phyloP scores from a whole-genome alignment of 805 yeast species.

The Osmozyma mogii region DNA sequence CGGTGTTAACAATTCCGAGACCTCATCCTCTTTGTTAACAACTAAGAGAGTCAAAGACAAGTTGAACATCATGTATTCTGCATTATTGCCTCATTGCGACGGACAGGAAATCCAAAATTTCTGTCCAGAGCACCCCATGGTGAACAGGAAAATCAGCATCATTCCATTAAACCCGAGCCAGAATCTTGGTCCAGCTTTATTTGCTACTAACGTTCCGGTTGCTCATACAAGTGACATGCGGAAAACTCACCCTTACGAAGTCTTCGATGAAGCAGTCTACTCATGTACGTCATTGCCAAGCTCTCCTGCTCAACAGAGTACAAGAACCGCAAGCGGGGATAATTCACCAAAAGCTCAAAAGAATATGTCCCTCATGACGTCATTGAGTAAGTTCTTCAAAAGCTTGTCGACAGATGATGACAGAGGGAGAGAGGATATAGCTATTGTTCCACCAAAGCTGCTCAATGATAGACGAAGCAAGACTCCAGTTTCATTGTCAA shows the following conservation, averaged over 20 bases:
- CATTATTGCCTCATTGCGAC: conserved; percentile 1
- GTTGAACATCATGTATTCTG: conserved; percentile 19
- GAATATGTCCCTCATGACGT: background rate
- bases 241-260: conserved; percentile 53
- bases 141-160: conserved; percentile 44
- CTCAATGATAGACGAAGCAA: conserved; percentile 2
- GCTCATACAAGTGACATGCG: conserved; percentile 28
- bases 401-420: conserved; percentile 27
- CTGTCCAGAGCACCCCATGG: conserved; percentile 32
- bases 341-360: too few relatives aligned
- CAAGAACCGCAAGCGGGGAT: too few relatives aligned
- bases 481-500: conserved; percentile 4
- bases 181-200: conserved; percentile 10
- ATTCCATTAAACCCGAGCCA: conserved; percentile 22
- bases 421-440: conserved; percentile 3
- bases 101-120: conserved; percentile 14
- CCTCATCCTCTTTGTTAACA: conserved; percentile 23
- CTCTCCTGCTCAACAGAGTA: conserved; percentile 6
- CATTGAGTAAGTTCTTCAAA: conserved; percentile 20
- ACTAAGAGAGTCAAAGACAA: conserved; percentile 24
- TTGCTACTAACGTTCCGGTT: conserved; percentile 1
- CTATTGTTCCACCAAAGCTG: conserved; percentile 6
- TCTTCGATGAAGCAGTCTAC: conserved; percentile 60
- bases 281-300: conserved; percentile 19
- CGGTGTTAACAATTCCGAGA: conserved; percentile 33